phyloP scores from a whole-genome alignment of 2,329 filamentous ascomycete genomes.

The Paraphaeosphaeria sporulosa region DNA sequence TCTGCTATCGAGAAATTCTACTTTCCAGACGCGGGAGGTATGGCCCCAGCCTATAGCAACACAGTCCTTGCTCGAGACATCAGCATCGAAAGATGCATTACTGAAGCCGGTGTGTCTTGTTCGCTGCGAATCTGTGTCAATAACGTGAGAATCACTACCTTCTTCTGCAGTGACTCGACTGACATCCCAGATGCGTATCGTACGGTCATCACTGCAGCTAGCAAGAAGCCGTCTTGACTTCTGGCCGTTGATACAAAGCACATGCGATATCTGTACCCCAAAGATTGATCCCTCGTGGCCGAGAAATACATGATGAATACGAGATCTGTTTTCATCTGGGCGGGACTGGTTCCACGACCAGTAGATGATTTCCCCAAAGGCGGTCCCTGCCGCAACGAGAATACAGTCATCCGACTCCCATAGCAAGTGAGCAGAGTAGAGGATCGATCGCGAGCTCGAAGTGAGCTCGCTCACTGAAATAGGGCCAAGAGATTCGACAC shows the following conservation, averaged over 20 bases:
- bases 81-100: slow-evolving; percentile 35
- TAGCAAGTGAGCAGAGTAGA: slow-evolving; percentile 82
- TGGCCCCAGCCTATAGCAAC: slow-evolving; percentile 85
- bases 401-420: slow-evolving; percentile 67
- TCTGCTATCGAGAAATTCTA: slow-evolving; percentile 66
- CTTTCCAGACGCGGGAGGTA: slow-evolving; percentile 86
- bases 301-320: slow-evolving; percentile 64
- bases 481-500: too few species aligned
- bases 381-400: slow-evolving; percentile 86
- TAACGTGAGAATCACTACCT: slow-evolving; percentile 32
- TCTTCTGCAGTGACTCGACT: slow-evolving; percentile 56
- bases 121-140: slow-evolving; percentile 31
- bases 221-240: slow-evolving; percentile 71
- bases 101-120: slow-evolving; percentile 56
- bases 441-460: slow-evolving; percentile 78
- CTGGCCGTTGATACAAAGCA: slow-evolving; percentile 32
- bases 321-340: slow-evolving; percentile 29
- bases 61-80: slow-evolving; percentile 41
- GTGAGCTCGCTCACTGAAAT: slow-evolving; percentile 58
- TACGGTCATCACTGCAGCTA: slow-evolving; percentile 95
- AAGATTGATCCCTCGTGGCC: slow-evolving; percentile 94
- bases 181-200: slow-evolving; percentile 87
- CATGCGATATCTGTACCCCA: slow-evolving; percentile 77
- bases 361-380: slow-evolving; percentile 91
- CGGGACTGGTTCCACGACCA: slow-evolving; percentile 72